Base-by-base conservation (phyloP, 805 yeast species). In the Kodamaea restingae region DNA sequence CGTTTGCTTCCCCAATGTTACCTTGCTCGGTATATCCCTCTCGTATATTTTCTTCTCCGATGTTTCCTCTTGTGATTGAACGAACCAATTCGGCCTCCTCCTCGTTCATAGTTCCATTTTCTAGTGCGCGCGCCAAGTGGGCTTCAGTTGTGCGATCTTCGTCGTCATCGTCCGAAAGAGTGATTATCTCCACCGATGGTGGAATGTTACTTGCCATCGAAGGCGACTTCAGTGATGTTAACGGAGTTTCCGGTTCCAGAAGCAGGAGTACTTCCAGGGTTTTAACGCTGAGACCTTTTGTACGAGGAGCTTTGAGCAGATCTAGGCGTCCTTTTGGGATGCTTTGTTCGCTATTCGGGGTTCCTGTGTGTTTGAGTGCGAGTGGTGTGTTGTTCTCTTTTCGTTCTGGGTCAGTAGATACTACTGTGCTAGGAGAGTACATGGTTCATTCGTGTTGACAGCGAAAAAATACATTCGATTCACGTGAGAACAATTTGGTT, bases 111-210 rank as follows among this genome's bases (percentile, higher is more conserved):
- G 32, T 30, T 9, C 32, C 32, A 18, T 30, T 30, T 12, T 30
- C 21, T 15, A 30, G 12, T 7, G 32, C 32, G 6, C 32, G 20
- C 12, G 32, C 32, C 21, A 30, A 17, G 11, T 30, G 32, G 3
- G 20, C 32, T 17, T 30, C 32, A 4, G 21, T 7, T 9, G 32
- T 30, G 21, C 32, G 32, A 12, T 30, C 32, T 20, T 24, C 41
- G 18, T 31, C 35, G 10, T 31, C 35, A 10, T 31, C 36, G 18
- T 40, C 43, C 18, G 40, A 32, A 12, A 40, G 32, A 27, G 32
- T 26, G 21, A 40, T 40, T 8, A 40, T 28, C 24, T 36, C 43
- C 8, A 20, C 25, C 7, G 18, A 17, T 3, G 38, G 30, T 5
- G 17, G 18, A n/a, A 32, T 24, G 14, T n/a, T 31, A 7, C 17